These are phyloP conservation scores for Ascosphaera pollenicola DNA, from an alignment of 2,329 filamentous ascomycete genomes.

Conservation along the genomic window DNA sequence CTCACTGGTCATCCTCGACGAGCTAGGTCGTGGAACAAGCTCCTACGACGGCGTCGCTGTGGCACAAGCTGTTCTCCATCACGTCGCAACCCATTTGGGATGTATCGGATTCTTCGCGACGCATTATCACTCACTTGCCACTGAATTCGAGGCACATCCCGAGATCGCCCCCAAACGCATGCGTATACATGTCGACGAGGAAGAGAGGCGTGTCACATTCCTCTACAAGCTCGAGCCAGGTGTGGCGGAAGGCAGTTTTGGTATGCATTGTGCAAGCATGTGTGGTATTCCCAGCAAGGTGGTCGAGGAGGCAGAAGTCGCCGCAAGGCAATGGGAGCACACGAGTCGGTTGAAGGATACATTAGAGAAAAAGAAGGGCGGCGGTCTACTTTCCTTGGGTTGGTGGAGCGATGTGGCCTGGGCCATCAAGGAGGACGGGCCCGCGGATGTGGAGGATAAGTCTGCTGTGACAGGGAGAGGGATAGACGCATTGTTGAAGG, in stretches of 20 bases:
- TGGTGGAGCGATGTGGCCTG: conserved; percentile 72
- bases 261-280: conserved; percentile 98
- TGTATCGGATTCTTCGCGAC: conserved; percentile 95
- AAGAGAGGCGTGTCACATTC: conserved; percentile 74
- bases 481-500: conserved; percentile 33
- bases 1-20: conserved; percentile 88
- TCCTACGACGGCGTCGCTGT: conserved; percentile 95
- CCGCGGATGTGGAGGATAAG: conserved; percentile 10
- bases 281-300: conserved; percentile 73
- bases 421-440: conserved; percentile 36
- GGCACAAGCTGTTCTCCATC: conserved; percentile 90
- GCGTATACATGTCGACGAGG: conserved; percentile 84
- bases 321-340: conserved; percentile 85
- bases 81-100: conserved; percentile 79
- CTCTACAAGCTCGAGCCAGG: conserved; percentile 84
- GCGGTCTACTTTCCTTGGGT: conserved; percentile 64
- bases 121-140: conserved; percentile 84
- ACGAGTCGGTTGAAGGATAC: conserved; percentile 78
- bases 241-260: conserved; percentile 88
- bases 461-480: conserved; percentile 25
- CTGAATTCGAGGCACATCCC: conserved; percentile 74
- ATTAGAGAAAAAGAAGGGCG: conserved; percentile 56
- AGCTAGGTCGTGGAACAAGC: conserved; percentile 81
- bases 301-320: conserved; percentile 68
- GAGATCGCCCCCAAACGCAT: conserved; percentile 74